Evolutionary conservation across 2,329 filamentous ascomycete species (phyloP).

Genomic region (Fusarium multiceps): DNA sequence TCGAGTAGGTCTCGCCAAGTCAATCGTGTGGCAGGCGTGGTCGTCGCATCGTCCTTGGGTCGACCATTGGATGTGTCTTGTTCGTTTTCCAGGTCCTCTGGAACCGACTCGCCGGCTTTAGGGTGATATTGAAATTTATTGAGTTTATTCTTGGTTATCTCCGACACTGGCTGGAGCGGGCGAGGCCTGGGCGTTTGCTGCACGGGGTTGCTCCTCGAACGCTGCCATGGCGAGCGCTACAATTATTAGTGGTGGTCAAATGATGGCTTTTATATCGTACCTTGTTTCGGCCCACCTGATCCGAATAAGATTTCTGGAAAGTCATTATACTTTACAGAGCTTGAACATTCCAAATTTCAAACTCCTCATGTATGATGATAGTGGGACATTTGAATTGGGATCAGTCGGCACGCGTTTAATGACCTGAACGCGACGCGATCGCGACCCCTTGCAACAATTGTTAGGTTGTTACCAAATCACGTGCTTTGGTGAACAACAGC

Average conservation of each 20-base stretch:
- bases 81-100: conserved; percentile 32
- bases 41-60: conserved; percentile 39
- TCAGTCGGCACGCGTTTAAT: conserved; percentile 45
- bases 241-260: conserved; percentile 35
- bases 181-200: conserved; percentile 52
- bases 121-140: conserved; percentile 63
- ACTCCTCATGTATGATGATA: conserved; percentile 31
- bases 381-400: conserved; percentile 27
- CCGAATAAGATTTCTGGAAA: conserved; percentile 58
- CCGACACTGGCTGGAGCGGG: conserved; percentile 63
- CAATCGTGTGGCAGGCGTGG: conserved; percentile 64
- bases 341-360: conserved; percentile 30
- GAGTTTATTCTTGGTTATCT: conserved; percentile 70
- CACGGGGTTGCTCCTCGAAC: conserved; percentile 64
- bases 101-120: conserved; percentile 27
- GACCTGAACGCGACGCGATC: conserved; percentile 42
- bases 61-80: conserved; percentile 6
- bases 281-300: conserved; percentile 49
- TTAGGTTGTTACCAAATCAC: conserved; percentile 35
- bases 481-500: conserved; percentile 36
- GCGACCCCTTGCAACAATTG: conserved; percentile 8
- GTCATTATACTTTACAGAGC: conserved; percentile 48
- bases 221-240: conserved; percentile 62
- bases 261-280: conserved; percentile 40
- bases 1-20: conserved; percentile 70